A percentile compares a stretch with the other conserved stretches of the same genome.
phyloP scores from a whole-genome alignment of 768 basidiomycete species.

The Agrocybe pediades region DNA sequence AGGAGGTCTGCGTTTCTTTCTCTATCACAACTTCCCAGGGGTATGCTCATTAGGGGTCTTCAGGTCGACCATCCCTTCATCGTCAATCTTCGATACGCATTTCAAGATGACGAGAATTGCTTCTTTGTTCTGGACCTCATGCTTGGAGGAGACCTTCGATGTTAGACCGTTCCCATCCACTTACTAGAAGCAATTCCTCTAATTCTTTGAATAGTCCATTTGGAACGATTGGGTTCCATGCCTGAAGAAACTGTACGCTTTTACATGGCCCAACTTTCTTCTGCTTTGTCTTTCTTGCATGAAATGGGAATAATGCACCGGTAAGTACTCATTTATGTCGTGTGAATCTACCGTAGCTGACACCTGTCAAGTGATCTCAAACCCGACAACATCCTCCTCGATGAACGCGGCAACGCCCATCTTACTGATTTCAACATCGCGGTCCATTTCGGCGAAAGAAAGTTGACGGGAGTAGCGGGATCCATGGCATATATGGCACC shows the following conservation, averaged over 20 bases:
- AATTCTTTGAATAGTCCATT: constrained; percentile 61
- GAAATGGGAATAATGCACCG: constrained; percentile 95
- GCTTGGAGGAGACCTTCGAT: constrained; percentile 93
- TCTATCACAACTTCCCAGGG: constrained; percentile 1
- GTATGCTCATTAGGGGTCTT: background rate
- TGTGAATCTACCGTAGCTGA: constrained; percentile 23
- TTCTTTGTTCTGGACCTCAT: constrained; percentile 98
- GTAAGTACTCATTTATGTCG: constrained; percentile 45
- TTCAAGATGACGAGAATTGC: constrained; percentile 98
- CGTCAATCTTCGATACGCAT: constrained; percentile 94
- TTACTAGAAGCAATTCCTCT: constrained; percentile 9
- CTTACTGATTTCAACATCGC: constrained; percentile 99
- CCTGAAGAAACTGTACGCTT: constrained; percentile 82
- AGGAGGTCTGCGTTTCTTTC: constrained; percentile 87
- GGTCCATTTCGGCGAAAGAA: constrained; percentile 90
- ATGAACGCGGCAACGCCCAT: constrained; percentile 94
- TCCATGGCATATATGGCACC: constrained; percentile 99
- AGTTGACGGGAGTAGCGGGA: constrained; percentile 90
- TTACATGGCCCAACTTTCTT: constrained; percentile 87
- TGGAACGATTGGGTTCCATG: constrained; percentile 78
- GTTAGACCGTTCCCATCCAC: constrained; percentile 46
- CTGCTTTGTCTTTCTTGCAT: constrained; percentile 88
- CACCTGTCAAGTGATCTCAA: constrained; percentile 76
- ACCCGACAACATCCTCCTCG: constrained; percentile 96
- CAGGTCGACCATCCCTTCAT: constrained; percentile 96